Evolutionary conservation across 495 filamentous ascomycete genomes (phyloP), one percentile per base, ranked within the genome.

Genomic region (Penicillium fimorum): DNA sequence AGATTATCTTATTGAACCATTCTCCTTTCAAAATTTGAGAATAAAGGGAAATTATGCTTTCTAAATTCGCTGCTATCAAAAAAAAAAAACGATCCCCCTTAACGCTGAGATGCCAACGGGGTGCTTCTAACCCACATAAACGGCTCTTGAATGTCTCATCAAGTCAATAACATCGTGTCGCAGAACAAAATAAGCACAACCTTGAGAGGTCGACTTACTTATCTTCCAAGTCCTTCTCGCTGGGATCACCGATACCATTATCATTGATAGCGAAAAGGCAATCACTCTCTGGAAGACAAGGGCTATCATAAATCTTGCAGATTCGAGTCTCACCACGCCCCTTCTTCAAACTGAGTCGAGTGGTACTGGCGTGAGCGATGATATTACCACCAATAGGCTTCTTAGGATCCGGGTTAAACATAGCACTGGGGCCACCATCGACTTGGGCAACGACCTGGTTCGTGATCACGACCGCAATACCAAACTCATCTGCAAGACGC

Each of bases 401-500:
- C 82, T 98, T 98, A 6, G 94, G 94, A 66, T 98, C 94, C 0
- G 94, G 94, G 60, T 98, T 98, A 77, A 96, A 98, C 94, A 98
- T 98, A 27, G 94, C 82, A 59, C 86, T 91, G 12, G 92, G 91
- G 1, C 94, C 94, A 51, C 95, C 94, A 70, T 98, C 94, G 11
- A 98, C 94, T 70, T 98, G 94, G 30, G 94, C 93, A 33, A 98
- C 94, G 29, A 98, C 94, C 67, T 98, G 94, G 68, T 98, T 98
- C 38, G 94, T 97, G 66, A 98, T 98, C 64, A 98, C 92, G 7
- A 98, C 94, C 0, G 94, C 94, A 69, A 98, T 96, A 51, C 94
- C 94, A 64, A 98, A 98, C 66, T 97, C 94, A 66, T 98, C 94
- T 18, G 95, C 94, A 4, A 98, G 84, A 5, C 94, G 83, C 70